phyloP scores from a whole-genome alignment of 1,284 basidiomycete genomes.

The Cystobasidiaceae sp. region DNA sequence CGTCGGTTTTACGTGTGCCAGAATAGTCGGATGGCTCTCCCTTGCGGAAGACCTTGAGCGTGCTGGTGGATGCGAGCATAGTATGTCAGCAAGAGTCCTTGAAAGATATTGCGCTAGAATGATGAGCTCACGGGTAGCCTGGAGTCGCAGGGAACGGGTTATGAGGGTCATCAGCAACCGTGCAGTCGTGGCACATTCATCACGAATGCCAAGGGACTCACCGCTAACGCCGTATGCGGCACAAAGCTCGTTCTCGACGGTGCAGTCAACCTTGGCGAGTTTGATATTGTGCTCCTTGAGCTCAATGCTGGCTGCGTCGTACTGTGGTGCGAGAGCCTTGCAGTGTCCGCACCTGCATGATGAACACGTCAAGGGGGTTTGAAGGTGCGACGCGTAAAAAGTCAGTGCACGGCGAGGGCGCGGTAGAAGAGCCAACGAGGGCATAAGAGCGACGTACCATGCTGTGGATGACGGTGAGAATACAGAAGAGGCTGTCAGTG shows the following conservation, averaged over 20 bases:
- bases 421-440: neutral
- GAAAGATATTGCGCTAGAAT: too few relatives aligned
- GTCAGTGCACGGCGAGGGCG: neutral
- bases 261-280: constrained; percentile 68
- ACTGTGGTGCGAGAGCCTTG: constrained; percentile 79
- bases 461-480: neutral
- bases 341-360: constrained; percentile 91
- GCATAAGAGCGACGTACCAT: neutral
- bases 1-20: constrained; percentile 90
- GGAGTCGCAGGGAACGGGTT: too few relatives aligned
- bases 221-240: constrained; percentile 42
- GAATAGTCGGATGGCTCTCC: constrained; percentile 72
- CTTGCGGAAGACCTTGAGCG: constrained; percentile 82
- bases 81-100: too few relatives aligned
- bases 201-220: too few relatives aligned
- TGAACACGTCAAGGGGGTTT: too few relatives aligned
- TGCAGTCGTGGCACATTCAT: too few relatives aligned
- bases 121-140: constrained; percentile 76
- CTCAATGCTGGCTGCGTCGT: constrained; percentile 89
- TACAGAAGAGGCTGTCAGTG: neutral
- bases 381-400: too few relatives aligned
- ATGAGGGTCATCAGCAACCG: too few relatives aligned
- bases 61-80: too few relatives aligned
- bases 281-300: constrained; percentile 86
- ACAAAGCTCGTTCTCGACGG: constrained; percentile 76